A percentile compares a stretch with the other conserved stretches of the same genome.
Evolutionary conservation across 176 grass and related monocot species (phyloP).

Genomic region (Carex myosuroides): DNA sequence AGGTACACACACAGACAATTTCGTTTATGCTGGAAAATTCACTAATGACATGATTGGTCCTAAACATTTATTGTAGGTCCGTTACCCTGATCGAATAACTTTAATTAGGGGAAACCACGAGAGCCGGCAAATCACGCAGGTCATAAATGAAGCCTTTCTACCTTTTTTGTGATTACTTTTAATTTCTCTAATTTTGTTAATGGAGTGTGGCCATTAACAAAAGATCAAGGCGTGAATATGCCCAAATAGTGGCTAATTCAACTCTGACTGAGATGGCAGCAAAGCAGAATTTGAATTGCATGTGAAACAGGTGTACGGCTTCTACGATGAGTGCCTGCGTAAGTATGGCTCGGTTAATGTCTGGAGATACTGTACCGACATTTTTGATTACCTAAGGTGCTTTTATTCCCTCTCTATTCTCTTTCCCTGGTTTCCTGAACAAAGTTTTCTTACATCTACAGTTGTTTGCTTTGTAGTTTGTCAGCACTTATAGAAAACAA

Average conservation of each 20-base stretch:
- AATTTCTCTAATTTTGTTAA: not conserved
- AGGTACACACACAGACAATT: not conserved
- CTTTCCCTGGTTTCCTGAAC: not conserved
- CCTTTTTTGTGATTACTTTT: not conserved
- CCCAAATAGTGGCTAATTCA: not conserved
- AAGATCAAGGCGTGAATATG: not conserved
- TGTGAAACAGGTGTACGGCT: slow-evolving; percentile 77
- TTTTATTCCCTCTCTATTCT: slow-evolving; percentile 18
- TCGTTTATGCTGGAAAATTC: not conserved
- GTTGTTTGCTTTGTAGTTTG: slow-evolving; percentile 52
- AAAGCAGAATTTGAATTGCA: not conserved
- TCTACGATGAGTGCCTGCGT: slow-evolving; percentile 96
- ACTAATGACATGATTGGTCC: not conserved
- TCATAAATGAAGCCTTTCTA: slow-evolving; percentile 18
- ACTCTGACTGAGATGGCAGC: not conserved
- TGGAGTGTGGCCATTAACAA: not conserved
- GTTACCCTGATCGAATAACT: slow-evolving; percentile 97
- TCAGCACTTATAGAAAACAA: slow-evolving; percentile 99
- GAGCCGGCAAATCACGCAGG: slow-evolving; percentile 98
- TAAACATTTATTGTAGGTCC: slow-evolving; percentile 46
- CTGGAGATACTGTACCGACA: slow-evolving; percentile 99
- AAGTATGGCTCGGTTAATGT: slow-evolving; percentile 99
- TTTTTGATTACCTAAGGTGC: slow-evolving; percentile 95
- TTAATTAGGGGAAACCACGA: slow-evolving; percentile 98
- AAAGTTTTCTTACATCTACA: not conserved